A percentile compares a stretch with the other conserved stretches of the same genome.
Conservation (phyloP, 257 asterid species). For the Cynanchum wilfordii region DNA sequence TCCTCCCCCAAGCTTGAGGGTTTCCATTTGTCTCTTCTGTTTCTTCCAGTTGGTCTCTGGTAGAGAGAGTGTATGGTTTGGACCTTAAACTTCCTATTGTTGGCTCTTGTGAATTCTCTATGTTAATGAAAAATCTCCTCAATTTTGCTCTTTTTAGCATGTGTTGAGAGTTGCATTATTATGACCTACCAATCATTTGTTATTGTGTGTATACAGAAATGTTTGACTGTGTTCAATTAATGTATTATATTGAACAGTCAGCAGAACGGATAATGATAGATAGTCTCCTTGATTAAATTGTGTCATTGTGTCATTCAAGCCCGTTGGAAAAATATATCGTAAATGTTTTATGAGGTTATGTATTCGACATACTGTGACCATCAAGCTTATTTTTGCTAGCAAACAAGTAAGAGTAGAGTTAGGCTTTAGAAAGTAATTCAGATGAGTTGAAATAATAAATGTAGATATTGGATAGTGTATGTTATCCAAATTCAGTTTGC, state of each 20-base stretch:
- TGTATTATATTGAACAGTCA: neutral
- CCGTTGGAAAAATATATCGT: no score
- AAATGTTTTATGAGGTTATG: no score
- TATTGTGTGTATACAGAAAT: neutral
- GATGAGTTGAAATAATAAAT: no score
- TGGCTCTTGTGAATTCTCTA: neutral
- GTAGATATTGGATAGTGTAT: no score
- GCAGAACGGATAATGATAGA: neutral
- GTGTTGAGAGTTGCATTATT: neutral
- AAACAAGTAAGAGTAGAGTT: no score
- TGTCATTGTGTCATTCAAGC: neutral
- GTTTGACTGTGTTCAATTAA: no score
- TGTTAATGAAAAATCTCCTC: neutral
- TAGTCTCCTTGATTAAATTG: no score
- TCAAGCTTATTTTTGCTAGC: no score
- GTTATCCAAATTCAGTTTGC: no score
- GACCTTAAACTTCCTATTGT: neutral
- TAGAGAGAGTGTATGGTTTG: neutral
- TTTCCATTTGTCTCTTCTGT: neutral
- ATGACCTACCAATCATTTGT: neutral
- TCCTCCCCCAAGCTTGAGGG: neutral
- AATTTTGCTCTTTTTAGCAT: neutral
- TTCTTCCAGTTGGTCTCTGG: conserved; percentile 4
- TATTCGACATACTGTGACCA: no score
- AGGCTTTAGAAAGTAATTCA: no score